Base-by-base conservation (phyloP, 2,329 filamentous ascomycete genomes). In the Monosporascus sp. region DNA sequence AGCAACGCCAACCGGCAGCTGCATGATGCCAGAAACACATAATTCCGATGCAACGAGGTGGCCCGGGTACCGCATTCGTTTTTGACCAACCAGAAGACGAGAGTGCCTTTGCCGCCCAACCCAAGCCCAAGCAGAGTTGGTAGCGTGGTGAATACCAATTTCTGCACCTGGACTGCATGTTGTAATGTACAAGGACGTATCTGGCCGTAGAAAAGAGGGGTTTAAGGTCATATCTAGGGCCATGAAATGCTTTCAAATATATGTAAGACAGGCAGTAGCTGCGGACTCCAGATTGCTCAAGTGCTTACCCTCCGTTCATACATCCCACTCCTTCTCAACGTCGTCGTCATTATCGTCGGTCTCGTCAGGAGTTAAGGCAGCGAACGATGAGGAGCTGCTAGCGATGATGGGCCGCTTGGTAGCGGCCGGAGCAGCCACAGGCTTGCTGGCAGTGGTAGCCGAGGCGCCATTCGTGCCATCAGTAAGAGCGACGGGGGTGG, bases 291-390 rank as follows among this genome's bases (percentile, higher is more conserved):
- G 47, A 46, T 44, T 51, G 18, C 36, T 31, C 17, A 22, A 27
- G 9, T 47, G 44, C 44, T 39, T 36, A 39, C 41, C 24, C 22
- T 47, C 31, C 31, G 25, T 54, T 67, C 56, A 69, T 62, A 69
- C 67, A 52, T 69, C 67, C 67, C 67, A 69, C 57, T 69, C 66
- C 48, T 66, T 52, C 59, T 68, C 66, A 27, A 58, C 60, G 38
- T 68, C 64, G 25, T 68, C 64, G 18, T 67, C 60, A 39, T 67
- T 62, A 48, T 68, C 65, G 6, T 59, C 59, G 1, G 60, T 63
- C 56, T 62, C 66, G 34, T 69, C 66, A 9, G 67, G 62, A 18
- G 65, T 66, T 25, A 69, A 56, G 37, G 66, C 67, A 51, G 66
- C 66, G 47, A 68, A 69, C 4, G 67, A 68, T 31, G 66, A 69